phyloP scores from a whole-genome alignment of 1,139 yeast species.

The Pichia sp. region DNA sequence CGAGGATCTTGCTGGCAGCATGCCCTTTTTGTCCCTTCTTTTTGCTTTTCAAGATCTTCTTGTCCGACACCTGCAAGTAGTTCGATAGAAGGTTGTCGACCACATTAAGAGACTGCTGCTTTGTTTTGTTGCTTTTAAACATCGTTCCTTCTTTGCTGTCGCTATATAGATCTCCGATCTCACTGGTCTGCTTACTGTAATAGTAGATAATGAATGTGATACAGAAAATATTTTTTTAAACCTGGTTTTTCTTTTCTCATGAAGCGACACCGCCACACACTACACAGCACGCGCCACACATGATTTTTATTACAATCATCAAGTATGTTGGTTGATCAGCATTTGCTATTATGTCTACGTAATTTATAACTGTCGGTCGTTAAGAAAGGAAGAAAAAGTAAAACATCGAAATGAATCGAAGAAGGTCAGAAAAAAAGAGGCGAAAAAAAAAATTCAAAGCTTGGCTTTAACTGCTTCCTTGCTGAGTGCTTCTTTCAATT shows the following conservation, averaged over 20 bases:
- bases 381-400: background rate
- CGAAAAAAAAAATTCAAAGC: constrained; percentile 7
- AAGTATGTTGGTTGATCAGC: background rate
- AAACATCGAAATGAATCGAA: constrained; percentile 3
- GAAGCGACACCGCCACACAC: background rate
- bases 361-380: background rate
- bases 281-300: background rate
- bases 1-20: constrained; percentile 14
- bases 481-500: constrained; percentile 61
- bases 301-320: no score
- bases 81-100: constrained; percentile 27
- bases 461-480: constrained; percentile 25
- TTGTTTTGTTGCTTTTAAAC: constrained; percentile 28
- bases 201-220: no score
- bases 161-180: background rate
- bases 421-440: background rate
- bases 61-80: constrained; percentile 25
- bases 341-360: background rate
- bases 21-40: constrained; percentile 9
- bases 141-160: constrained; percentile 2
- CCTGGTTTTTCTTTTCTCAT: background rate
- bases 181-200: background rate
- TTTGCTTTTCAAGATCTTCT: constrained; percentile 14
- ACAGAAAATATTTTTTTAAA: no score
- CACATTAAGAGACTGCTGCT: constrained; percentile 21